Conservation (phyloP, 2,329 filamentous ascomycete genomes). For the Penicillium sp. region DNA sequence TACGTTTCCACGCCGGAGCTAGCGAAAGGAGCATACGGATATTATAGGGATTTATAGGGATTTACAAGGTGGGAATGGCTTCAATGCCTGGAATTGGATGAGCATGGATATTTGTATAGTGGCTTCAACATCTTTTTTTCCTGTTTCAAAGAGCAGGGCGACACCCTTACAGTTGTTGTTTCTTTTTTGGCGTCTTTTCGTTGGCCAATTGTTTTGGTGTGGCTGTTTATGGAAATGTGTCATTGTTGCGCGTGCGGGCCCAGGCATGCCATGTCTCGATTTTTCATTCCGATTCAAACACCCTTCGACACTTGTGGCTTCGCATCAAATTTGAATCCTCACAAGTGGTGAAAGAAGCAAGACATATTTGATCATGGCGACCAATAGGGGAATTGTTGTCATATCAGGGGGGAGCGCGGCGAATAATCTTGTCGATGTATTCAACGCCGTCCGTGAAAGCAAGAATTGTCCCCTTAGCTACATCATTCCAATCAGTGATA, state of each 20-base stretch:
- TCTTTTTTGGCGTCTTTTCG: too few relatives aligned
- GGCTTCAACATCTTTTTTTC: too few relatives aligned
- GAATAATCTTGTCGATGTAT: conserved; percentile 89
- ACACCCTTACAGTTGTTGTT: too few relatives aligned
- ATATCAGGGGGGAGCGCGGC: conserved; percentile 94
- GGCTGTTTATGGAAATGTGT: not conserved
- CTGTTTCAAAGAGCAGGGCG: too few relatives aligned
- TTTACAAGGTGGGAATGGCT: too few relatives aligned
- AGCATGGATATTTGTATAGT: too few relatives aligned
- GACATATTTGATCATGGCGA: conserved; percentile 4
- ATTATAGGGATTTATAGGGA: too few relatives aligned
- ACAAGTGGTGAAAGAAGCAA: not conserved
- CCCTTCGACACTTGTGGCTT: not conserved
- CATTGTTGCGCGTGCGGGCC: conserved; percentile 6
- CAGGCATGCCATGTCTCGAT: conserved; percentile 2
- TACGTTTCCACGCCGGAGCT: too few relatives aligned
- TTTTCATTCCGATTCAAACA: not conserved
- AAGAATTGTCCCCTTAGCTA: conserved; percentile 71
- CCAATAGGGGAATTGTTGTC: conserved; percentile 65
- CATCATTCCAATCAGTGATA: conserved; percentile 93
- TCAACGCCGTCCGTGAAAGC: conserved; percentile 62
- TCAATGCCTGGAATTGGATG: too few relatives aligned
- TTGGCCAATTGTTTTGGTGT: not conserved
- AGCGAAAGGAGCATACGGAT: too few relatives aligned
- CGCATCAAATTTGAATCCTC: not conserved